These are phyloP conservation scores for Anacardium occidentale DNA, from an alignment of 345 rosid genomes.

Conservation along the genomic window DNA sequence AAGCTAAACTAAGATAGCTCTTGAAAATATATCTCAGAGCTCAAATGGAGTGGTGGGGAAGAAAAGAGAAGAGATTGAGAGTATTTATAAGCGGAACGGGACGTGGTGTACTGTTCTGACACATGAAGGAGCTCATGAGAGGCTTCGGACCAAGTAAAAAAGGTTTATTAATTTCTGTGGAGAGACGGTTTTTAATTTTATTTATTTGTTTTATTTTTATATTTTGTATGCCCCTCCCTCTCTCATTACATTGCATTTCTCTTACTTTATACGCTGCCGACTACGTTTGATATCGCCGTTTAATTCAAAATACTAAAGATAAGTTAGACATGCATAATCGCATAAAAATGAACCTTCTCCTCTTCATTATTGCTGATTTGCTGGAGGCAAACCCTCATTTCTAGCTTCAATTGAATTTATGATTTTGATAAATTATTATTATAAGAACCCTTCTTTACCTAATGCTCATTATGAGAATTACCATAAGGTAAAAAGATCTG, in stretches of 20 bases:
- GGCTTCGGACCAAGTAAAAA: not conserved
- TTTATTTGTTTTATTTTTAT: not conserved
- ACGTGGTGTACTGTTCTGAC: slow-evolving; percentile 11
- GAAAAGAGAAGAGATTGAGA: not conserved
- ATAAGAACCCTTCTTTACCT: too few relatives aligned
- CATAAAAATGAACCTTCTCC: too few relatives aligned
- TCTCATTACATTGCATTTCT: not conserved
- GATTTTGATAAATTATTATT: too few relatives aligned
- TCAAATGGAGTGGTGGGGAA: slow-evolving; percentile 19
- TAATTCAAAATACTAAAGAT: too few relatives aligned
- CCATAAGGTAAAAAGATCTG: too few relatives aligned
- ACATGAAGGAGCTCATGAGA: not conserved
- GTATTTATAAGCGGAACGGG: slow-evolving; percentile 34
- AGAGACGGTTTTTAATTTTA: slow-evolving; percentile 12
- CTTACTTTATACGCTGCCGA: slow-evolving; percentile 17
- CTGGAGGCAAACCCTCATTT: too few relatives aligned
- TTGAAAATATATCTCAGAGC: slow-evolving; percentile 3
- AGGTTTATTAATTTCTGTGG: slow-evolving; percentile 1
- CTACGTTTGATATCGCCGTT: not conserved
- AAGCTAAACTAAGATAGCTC: not conserved
- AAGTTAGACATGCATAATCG: too few relatives aligned
- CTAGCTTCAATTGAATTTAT: too few relatives aligned
- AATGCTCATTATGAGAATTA: too few relatives aligned
- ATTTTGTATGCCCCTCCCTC: not conserved
- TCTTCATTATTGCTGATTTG: too few relatives aligned